Evolutionary conservation across 129 eudicot genomes (phyloP).

Genomic region (Lactuca saligna): DNA sequence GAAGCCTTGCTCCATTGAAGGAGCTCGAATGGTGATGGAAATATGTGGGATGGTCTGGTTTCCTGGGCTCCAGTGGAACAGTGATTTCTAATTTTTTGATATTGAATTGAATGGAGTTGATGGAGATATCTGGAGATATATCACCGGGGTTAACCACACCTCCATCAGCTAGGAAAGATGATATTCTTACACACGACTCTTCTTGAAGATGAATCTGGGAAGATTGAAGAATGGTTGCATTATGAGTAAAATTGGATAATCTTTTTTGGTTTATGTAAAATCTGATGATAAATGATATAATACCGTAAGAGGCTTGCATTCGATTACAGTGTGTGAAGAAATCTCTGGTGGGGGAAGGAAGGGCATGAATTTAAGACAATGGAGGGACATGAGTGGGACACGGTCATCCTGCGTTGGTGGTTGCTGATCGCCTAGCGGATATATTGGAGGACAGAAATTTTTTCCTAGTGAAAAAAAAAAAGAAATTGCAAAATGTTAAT

Average conservation of each 20-base stretch:
- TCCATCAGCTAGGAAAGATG: conserved; percentile 81
- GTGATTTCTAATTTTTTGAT: conserved; percentile 63
- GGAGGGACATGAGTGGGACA: conserved; percentile 61
- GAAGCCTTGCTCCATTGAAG: conserved; percentile 72
- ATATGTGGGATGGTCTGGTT: conserved; percentile 16
- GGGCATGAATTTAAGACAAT: conserved; percentile 69
- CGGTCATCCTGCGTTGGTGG: conserved; percentile 53
- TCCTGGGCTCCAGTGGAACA: conserved; percentile 51
- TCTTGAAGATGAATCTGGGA: conserved; percentile 92
- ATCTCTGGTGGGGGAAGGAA: conserved; percentile 69
- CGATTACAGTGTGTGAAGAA: conserved; percentile 74
- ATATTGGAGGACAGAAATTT: conserved; percentile 81
- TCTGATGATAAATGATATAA: conserved; percentile 10
- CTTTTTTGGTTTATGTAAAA: conserved; percentile 2
- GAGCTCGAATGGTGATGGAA: conserved; percentile 28
- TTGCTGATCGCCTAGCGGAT: conserved; percentile 67
- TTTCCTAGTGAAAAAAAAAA: conserved; percentile 47
- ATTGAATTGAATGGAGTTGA: conserved; percentile 53
- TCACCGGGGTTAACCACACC: conserved; percentile 54
- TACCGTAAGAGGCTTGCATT: conserved; percentile 84
- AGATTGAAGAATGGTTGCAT: conserved; percentile 10
- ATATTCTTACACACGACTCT: conserved; percentile 87
- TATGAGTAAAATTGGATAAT: conserved; percentile 5
- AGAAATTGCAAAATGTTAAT: conserved; percentile 13
- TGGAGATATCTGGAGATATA: conserved; percentile 56